Evolutionary conservation across 2,329 filamentous ascomycete species (phyloP), one percentile per base, ranked within the genome.

Genomic region (Aspergillus sp.): DNA sequence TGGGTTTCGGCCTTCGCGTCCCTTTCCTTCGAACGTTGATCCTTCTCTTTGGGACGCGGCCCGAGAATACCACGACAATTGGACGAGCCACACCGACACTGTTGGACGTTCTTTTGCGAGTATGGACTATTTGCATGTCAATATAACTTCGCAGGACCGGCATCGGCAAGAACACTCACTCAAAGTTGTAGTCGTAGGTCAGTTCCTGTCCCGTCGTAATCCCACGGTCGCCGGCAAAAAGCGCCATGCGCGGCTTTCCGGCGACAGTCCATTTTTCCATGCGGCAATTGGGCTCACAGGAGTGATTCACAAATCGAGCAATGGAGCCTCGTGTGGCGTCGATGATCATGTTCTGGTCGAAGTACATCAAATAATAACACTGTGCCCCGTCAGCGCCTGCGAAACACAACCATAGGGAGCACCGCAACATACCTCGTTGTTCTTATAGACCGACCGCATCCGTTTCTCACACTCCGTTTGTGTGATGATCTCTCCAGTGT

Each of bases 291-390:
- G 95, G 95, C 58, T 91, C 89, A 78, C 95, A 99, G 18, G 92
- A 96, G 75, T 99, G 95, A 73, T 99, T 99, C 74, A 99, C 93
- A 75, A 99, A 99, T 57, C 95, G 90, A 70, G 95, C 94, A 76
- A 98, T 96, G 65, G 91, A 96, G 69, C 95, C 95, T 57, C 91
- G 92, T 29, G 93, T 97, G 36, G 94, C 95, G 79, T 99, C 95
- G 65, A 99, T 96, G 69, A 98, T 96, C 87, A 98, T 95, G 76
- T 96, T 95, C 75, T 97, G 92, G 72, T 98, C 93, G 73, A 98
- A 97, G 57, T 92, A 92, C 95, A 99, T 99, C 53, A 99, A 82
- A 75, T 99, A 99, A 77, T 96, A 98, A 77, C 92, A 96, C 91
- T 96, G 69, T 14, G 11, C 7, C 16, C 14, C 3, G 36, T 42